Conservation (phyloP, 1,139 yeast genomes). For the Candida gigantensis region DNA sequence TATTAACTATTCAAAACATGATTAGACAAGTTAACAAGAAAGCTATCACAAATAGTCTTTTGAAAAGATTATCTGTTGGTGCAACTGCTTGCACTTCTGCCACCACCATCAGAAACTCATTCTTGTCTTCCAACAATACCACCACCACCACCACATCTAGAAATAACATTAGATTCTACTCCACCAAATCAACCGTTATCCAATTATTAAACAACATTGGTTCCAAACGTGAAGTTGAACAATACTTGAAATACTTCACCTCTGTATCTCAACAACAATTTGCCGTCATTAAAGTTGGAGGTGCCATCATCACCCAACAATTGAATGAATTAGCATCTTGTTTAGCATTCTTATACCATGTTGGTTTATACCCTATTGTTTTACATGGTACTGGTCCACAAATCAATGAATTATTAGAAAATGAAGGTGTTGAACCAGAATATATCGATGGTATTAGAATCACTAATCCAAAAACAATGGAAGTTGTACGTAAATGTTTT, state of each 20-base stretch:
- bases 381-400: constrained; percentile 99
- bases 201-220: constrained; percentile 94
- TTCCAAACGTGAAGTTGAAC: constrained; percentile 96
- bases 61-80: constrained; percentile 5
- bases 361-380: constrained; percentile 94
- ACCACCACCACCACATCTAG: constrained; percentile 4
- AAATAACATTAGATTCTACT: constrained; percentile 23
- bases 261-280: constrained; percentile 95
- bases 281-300: constrained; percentile 98
- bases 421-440: constrained; percentile 94
- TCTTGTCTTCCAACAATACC: constrained; percentile 1
- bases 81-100: constrained; percentile 3
- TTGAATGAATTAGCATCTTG: constrained; percentile 92
- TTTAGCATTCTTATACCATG: constrained; percentile 92
- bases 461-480: constrained; percentile 93
- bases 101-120: constrained; percentile 3
- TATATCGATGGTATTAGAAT: constrained; percentile 96
- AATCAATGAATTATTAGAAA: constrained; percentile 88
- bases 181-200: constrained; percentile 91
- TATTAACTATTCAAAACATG: constrained; percentile 12
- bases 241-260: constrained; percentile 92
- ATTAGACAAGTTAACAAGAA: constrained; percentile 18
- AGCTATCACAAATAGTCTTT: constrained; percentile 10
- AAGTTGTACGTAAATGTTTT: constrained; percentile 92
- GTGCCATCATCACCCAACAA: constrained; percentile 96